Evolutionary conservation across 108 stramenopile genomes (phyloP).

Genomic region (Fragilaria crotonensis): DNA sequence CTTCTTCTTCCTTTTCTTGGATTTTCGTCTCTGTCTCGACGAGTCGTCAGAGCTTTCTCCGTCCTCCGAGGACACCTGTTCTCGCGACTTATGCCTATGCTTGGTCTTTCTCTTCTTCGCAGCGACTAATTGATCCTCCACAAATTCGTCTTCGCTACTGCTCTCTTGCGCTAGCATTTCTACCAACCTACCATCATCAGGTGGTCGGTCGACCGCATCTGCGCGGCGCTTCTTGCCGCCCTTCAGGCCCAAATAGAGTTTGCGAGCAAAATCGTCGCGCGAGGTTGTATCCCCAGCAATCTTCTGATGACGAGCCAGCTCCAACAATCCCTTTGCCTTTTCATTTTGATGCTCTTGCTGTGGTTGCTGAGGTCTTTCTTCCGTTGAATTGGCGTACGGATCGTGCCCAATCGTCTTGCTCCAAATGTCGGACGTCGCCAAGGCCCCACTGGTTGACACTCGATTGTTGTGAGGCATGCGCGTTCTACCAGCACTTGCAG

Average conservation of each 20-base stretch:
- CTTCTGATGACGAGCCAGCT: constrained; percentile 73
- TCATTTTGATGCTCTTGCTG: constrained; percentile 22
- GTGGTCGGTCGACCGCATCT: constrained; percentile 9
- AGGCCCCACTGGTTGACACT: constrained; percentile 60
- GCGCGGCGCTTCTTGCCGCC: constrained; percentile 56
- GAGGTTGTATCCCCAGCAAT: constrained; percentile 50
- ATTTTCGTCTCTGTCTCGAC: background rate
- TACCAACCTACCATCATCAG: constrained; percentile 15
- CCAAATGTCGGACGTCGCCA: constrained; percentile 76
- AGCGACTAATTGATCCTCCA: too few species aligned
- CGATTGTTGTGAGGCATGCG: constrained; percentile 91
- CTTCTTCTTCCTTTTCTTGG: constrained; percentile 11
- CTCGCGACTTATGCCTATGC: constrained; percentile 23
- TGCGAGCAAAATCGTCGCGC: constrained; percentile 68
- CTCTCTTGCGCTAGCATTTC: constrained; percentile 54
- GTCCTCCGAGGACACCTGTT: constrained; percentile 12
- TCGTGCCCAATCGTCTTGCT: constrained; percentile 78
- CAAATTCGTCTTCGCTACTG: constrained; percentile 78
- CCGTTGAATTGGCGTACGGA: constrained; percentile 42
- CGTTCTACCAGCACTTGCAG: constrained; percentile 41
- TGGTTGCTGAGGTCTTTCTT: too few species aligned
- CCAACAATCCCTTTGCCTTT: constrained; percentile 62
- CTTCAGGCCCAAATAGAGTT: constrained; percentile 75
- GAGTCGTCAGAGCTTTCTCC: background rate
- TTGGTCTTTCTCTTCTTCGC: constrained; percentile 18